Percentiles rank a stretch among this genome's conserved stretches.
phyloP scores from a whole-genome alignment of 495 filamentous ascomycete species.

The Aspergillus sclerotiicarbonarius region DNA sequence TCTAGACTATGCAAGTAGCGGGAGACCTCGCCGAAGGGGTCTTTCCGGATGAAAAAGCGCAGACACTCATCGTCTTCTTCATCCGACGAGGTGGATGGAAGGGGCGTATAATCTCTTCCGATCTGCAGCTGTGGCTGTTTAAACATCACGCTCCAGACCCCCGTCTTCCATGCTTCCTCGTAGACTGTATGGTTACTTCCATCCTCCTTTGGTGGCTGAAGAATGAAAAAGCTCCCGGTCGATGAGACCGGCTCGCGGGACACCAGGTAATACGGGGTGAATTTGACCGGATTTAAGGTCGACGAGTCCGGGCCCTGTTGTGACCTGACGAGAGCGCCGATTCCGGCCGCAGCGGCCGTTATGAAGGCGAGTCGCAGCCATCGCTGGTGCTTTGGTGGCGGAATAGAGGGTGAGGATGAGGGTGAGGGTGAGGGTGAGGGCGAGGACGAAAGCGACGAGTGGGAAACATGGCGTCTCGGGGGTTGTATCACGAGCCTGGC shows the following conservation, averaged over 20 bases:
- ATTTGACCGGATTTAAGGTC: constrained; percentile 53
- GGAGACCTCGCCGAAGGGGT: constrained; percentile 61
- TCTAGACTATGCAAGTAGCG: constrained; percentile 64
- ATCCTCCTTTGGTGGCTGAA: constrained; percentile 48
- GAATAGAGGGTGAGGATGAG: constrained; percentile 1
- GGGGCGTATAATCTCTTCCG: constrained; percentile 80
- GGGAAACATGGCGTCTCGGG: constrained; percentile 21
- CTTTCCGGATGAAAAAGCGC: constrained; percentile 54
- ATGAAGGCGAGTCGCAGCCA: constrained; percentile 38
- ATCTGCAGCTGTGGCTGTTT: constrained; percentile 94
- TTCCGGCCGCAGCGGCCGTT: constrained; percentile 33
- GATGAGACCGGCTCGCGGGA: constrained; percentile 67
- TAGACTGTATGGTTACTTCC: constrained; percentile 43
- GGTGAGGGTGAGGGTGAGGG: not conserved
- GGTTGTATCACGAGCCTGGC: constrained; percentile 12
- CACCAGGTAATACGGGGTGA: constrained; percentile 65
- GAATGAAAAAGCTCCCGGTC: constrained; percentile 71
- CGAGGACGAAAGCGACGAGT: constrained; percentile 11
- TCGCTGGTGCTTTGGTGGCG: constrained; percentile 27
- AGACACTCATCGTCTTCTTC: constrained; percentile 41
- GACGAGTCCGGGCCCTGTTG: constrained; percentile 26
- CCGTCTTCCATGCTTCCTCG: constrained; percentile 53
- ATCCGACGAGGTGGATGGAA: constrained; percentile 53
- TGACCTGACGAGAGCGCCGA: constrained; percentile 39
- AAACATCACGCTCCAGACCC: constrained; percentile 83